Evolutionary conservation across 257 asterid species (phyloP).

Genomic region (Solanum infundibuliforme): DNA sequence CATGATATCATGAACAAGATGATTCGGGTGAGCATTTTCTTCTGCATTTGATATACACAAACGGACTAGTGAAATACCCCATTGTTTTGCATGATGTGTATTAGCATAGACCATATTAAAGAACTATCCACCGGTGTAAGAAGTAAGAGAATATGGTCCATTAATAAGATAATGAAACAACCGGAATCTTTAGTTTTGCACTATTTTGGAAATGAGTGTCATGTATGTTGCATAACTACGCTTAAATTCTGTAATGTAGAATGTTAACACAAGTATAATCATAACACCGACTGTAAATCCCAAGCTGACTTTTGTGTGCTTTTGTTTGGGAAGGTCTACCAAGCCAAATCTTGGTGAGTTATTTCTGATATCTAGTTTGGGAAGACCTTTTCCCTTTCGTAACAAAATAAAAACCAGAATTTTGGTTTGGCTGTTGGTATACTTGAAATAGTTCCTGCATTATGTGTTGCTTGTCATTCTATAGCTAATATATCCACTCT

Average conservation of each 20-base stretch:
- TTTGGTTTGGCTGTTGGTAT: background rate
- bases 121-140: background rate
- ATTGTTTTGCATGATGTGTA: background rate
- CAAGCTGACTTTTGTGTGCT: background rate
- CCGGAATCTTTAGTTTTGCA: background rate
- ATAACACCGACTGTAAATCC: background rate
- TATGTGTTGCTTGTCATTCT: background rate
- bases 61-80: background rate
- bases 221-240: background rate
- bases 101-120: background rate
- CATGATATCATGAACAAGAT: slow-evolving; percentile 96
- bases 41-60: background rate
- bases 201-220: background rate
- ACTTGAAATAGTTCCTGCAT: background rate
- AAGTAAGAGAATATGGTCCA: background rate
- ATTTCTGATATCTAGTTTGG: background rate
- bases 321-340: background rate
- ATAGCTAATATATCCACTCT: background rate
- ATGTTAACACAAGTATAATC: background rate
- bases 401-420: background rate
- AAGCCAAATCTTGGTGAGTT: background rate
- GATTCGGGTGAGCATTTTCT: slow-evolving; percentile 55
- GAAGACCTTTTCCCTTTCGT: background rate
- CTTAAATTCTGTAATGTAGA: background rate
- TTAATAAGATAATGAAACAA: background rate